Evolutionary conservation across 2,329 filamentous ascomycete species (phyloP).

Genomic region (Bertia moriformis): DNA sequence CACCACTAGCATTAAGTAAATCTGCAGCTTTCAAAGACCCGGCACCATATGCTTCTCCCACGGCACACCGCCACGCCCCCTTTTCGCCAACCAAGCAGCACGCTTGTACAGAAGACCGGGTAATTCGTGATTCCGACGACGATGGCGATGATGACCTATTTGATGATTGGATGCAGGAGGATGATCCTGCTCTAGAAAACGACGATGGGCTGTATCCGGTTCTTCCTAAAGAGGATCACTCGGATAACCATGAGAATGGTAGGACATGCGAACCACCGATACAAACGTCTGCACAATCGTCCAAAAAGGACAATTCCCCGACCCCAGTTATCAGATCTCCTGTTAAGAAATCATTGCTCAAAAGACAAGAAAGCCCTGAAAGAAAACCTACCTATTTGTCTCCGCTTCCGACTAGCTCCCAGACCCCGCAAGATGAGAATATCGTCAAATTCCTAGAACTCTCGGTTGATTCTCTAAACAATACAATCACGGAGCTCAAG

Average conservation of each 20-base stretch:
- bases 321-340: too few relatives aligned
- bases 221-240: background rate
- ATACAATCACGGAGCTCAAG: background rate
- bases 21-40: too few relatives aligned
- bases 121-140: conserved; percentile 19
- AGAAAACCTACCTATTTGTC: too few relatives aligned
- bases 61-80: conserved; percentile 1
- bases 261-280: too few relatives aligned
- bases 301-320: conserved; percentile 5
- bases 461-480: background rate
- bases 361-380: background rate
- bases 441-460: background rate
- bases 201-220: conserved; percentile 3
- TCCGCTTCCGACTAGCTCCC: conserved; percentile 13
- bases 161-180: background rate
- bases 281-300: too few relatives aligned
- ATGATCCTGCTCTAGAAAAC: conserved; percentile 4
- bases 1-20: conserved; percentile 3
- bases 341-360: background rate
- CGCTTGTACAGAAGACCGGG: conserved; percentile 6
- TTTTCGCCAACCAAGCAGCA: conserved; percentile 3
- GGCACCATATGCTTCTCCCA: background rate
- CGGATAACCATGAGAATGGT: too few relatives aligned
- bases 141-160: conserved; percentile 10
- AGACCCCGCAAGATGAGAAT: conserved; percentile 15